Evolutionary conservation across 192 early-diverging fungal species (phyloP).

Genomic region (Gonapodya prolifera): DNA sequence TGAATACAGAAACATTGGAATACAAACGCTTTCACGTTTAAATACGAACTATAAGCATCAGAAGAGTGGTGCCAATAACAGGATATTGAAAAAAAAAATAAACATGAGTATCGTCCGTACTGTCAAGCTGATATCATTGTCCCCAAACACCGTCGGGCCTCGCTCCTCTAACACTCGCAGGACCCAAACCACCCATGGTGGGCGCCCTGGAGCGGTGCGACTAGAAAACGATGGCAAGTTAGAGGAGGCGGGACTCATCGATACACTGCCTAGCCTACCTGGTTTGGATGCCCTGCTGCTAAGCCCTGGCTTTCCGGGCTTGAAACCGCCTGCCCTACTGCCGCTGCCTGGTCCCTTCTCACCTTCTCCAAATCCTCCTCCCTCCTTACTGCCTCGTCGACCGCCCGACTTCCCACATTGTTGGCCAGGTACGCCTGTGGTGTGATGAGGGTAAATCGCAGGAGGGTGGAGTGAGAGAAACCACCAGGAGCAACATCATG

Average conservation of each 20-base stretch:
- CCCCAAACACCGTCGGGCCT: not conserved
- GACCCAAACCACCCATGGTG: not conserved
- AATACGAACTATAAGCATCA: no score
- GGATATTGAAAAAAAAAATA: no score
- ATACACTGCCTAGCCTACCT: not conserved
- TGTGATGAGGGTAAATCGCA: conserved; percentile 14
- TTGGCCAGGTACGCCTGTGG: conserved; percentile 23
- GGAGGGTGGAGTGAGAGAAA: not conserved
- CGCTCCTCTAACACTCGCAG: not conserved
- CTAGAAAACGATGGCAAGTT: no score
- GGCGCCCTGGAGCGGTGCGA: no score
- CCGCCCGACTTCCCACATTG: conserved; percentile 17
- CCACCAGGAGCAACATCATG: not conserved
- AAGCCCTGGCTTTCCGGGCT: not conserved
- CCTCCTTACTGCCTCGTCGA: conserved; percentile 14
- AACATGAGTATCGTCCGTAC: no score
- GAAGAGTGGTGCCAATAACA: no score
- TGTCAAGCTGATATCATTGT: no score
- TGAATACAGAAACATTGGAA: no score
- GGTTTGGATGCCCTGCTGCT: not conserved
- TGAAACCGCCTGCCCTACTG: not conserved
- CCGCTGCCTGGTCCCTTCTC: not conserved
- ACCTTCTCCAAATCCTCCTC: conserved; percentile 5
- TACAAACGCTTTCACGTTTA: no score
- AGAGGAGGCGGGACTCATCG: no score